Evolutionary conservation across 2,329 filamentous ascomycete species (phyloP), one percentile per base, ranked within the genome.

Genomic region (Cercospora canescens): DNA sequence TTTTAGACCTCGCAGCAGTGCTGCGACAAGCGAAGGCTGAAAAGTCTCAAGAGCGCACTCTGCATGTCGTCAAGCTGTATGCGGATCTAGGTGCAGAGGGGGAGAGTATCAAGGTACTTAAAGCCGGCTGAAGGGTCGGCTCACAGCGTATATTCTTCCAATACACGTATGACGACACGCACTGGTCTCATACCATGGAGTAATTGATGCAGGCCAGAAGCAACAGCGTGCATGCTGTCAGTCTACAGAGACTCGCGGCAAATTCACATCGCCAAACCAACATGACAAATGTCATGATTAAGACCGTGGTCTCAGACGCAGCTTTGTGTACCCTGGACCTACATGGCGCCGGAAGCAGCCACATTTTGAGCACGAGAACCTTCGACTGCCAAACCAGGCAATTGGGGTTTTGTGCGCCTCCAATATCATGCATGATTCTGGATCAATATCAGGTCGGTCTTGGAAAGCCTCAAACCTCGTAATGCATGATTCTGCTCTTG

Each of bases 1-100:
- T 91, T 34, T 79, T 91, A 54, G 89, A 92, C 78, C 77, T 92
- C 34, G 87, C 85, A 63, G 85, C 85, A 45, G 87, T 87, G 5
- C 76, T 91, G 62, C 86, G 87, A 73, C 86, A 89, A 71, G 83
- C 85, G 6, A 84, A 81, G 57, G 70, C 70, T 24, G 78, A 80
- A 18, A 72, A 74, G 14, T 73, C 77, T 26, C 77, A 80, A 14
- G 75, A 76, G n/a, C 80, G 80, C 6, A 77, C 86, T 26, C 77
- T 90, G 74, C 84, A 83, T 70, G 77, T 91, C 14, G 78, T 89
- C 74, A 82, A 82, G 41, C 80, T 90, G 28, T 91, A 90, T 73
- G 82, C 84, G 52, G 82, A 88, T 50, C 82, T 91, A 77, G 87
- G 84, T 12, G 87, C 88, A 70, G 82, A 84, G 60, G 80, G 76